phyloP scores from a whole-genome alignment of 768 basidiomycete species.

The Butyriboletus loyo region DNA sequence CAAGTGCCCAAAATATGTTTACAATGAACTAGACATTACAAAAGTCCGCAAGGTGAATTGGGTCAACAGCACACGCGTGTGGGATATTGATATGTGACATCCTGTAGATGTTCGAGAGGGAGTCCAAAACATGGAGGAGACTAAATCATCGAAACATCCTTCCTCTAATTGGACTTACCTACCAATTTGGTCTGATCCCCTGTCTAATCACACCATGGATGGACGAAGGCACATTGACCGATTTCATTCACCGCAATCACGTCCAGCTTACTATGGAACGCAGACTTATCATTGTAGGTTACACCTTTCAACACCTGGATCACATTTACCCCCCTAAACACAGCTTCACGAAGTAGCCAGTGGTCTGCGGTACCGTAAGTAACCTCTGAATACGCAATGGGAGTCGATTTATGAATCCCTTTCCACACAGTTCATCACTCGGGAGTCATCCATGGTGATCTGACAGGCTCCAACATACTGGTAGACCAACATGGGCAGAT shows the following conservation, averaged over 20 bases:
- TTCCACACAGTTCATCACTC: constrained; percentile 5
- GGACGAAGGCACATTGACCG: constrained; percentile 8
- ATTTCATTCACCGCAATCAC: constrained; percentile 5
- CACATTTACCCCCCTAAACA: background rate
- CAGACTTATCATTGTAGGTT: constrained; percentile 1
- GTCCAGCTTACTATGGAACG: background rate
- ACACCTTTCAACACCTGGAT: background rate
- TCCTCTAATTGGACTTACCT: constrained; percentile 12
- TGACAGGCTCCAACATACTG: constrained; percentile 15
- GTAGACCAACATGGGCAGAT: constrained; percentile 1
- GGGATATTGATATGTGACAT: background rate
- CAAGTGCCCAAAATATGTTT: constrained; percentile 5
- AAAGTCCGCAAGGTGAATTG: constrained; percentile 6
- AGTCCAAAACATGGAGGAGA: background rate
- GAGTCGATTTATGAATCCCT: background rate
- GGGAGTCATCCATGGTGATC: constrained; percentile 13
- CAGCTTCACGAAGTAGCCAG: constrained; percentile 12
- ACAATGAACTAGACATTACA: background rate
- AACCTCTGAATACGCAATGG: background rate
- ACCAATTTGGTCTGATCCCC: constrained; percentile 6
- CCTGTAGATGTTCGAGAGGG: constrained; percentile 8
- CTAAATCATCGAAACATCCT: constrained; percentile 10
- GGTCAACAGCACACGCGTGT: background rate
- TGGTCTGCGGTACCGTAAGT: constrained; percentile 12
- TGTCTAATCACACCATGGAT: constrained; percentile 14